Evolutionary conservation across 306 rosid species (phyloP).

Genomic region (Sicyos edulis): DNA sequence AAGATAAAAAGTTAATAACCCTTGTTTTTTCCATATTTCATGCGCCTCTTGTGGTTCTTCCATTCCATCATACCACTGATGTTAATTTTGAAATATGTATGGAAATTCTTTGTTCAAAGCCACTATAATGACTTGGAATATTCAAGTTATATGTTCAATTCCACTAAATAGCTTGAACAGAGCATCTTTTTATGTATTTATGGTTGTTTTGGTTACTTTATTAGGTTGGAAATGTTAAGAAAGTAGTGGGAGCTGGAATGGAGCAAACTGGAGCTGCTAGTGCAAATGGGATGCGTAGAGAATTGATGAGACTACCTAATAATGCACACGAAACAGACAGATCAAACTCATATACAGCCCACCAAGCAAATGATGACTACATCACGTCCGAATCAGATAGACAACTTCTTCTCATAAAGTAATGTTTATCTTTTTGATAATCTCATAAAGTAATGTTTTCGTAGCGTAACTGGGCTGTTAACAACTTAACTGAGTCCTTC

Average conservation of each 20-base stretch:
- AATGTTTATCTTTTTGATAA: neutral
- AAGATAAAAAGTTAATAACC: neutral
- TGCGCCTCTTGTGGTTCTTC: neutral
- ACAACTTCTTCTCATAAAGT: conserved; percentile 79
- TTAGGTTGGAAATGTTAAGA: conserved; percentile 64
- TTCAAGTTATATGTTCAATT: neutral
- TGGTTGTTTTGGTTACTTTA: conserved; percentile 28
- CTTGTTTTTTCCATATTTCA: neutral
- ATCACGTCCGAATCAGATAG: conserved; percentile 90
- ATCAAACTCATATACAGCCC: conserved; percentile 46
- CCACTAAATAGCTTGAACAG: neutral
- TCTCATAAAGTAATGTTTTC: conserved; percentile 47
- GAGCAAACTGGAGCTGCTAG: conserved; percentile 40
- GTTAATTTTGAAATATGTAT: conserved; percentile 6
- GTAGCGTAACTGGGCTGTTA: neutral
- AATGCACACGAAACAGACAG: conserved; percentile 46
- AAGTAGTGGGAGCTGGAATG: conserved; percentile 53
- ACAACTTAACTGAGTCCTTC: neutral
- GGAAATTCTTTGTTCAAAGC: neutral
- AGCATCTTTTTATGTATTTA: conserved; percentile 9
- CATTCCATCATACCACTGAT: neutral
- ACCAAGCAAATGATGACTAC: conserved; percentile 57
- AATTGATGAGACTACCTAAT: conserved; percentile 78
- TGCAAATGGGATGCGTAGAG: conserved; percentile 60
- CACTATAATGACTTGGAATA: neutral